Conservation (phyloP, 352 stramenopile genomes). For the Phytophthora sansomeana region DNA sequence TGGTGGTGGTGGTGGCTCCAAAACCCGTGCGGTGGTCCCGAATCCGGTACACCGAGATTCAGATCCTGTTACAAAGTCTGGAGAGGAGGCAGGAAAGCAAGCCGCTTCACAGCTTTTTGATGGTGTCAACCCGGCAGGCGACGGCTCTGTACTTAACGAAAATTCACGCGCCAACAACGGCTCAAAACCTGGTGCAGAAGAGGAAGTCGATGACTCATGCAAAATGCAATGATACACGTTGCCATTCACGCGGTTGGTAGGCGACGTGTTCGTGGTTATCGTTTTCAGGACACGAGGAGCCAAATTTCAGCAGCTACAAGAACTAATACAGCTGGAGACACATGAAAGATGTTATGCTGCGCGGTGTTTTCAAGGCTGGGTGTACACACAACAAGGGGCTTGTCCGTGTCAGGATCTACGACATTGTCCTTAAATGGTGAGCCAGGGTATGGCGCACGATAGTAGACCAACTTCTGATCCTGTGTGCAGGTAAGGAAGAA, state of each 20-base stretch:
- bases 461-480: slow-evolving; percentile 79
- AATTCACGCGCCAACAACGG: slow-evolving; percentile 42
- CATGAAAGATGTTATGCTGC: neutral
- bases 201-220: slow-evolving; percentile 68
- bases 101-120: slow-evolving; percentile 19
- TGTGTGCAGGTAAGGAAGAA: slow-evolving; percentile 19
- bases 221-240: slow-evolving; percentile 59
- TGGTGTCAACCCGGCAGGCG: slow-evolving; percentile 15
- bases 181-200: slow-evolving; percentile 38
- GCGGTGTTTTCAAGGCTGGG: slow-evolving; percentile 78
- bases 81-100: slow-evolving; percentile 19
- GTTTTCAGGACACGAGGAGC: neutral
- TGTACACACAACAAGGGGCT: slow-evolving; percentile 82
- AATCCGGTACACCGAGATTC: slow-evolving; percentile 40
- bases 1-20: slow-evolving; percentile 43
- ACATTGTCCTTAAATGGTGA: slow-evolving; percentile 83
- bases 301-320: slow-evolving; percentile 12
- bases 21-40: slow-evolving; percentile 58
- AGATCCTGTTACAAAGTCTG: slow-evolving; percentile 13
- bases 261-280: neutral
- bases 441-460: slow-evolving; percentile 77
- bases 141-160: slow-evolving; percentile 32
- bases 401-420: slow-evolving; percentile 73
- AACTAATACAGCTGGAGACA: slow-evolving; percentile 7
- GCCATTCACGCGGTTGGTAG: neutral